phyloP scores from a whole-genome alignment of 768 basidiomycete species.

The Coprinopsis cinerea region DNA sequence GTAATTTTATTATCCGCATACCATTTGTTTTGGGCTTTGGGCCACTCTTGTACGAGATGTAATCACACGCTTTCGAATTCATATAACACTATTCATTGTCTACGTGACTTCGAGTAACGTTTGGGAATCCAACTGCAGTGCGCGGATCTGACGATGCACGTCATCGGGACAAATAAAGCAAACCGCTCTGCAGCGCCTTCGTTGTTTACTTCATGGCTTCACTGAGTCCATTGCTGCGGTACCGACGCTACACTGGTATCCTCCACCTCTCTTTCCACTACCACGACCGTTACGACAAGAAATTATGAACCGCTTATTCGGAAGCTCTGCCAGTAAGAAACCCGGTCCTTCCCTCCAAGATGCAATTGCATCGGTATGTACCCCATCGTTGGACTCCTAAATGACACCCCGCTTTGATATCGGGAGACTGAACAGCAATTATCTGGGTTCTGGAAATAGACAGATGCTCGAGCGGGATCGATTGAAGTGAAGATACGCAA shows the following conservation, averaged over 20 bases:
- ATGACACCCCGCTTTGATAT: no score
- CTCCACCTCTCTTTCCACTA: background rate
- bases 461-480: slow-evolving; percentile 77
- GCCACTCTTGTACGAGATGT: background rate
- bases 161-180: background rate
- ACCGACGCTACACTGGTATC: background rate
- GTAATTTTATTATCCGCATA: no score
- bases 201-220: background rate
- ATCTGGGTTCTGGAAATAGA: slow-evolving; percentile 38
- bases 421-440: no score
- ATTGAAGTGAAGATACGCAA: slow-evolving; percentile 98
- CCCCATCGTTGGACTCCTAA: slow-evolving; percentile 3
- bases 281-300: background rate
- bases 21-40: background rate
- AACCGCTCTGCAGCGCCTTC: background rate
- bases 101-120: background rate
- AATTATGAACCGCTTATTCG: slow-evolving; percentile 82
- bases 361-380: slow-evolving; percentile 81
- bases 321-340: slow-evolving; percentile 66
- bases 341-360: slow-evolving; percentile 85
- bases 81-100: background rate
- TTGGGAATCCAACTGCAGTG: background rate
- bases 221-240: slow-evolving; percentile 1
- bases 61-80: background rate
- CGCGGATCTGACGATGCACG: background rate